Evolutionary conservation across 176 grass and related monocot species (phyloP), one percentile per base, ranked within the genome.

Genomic region (Pontederia paniculata): DNA sequence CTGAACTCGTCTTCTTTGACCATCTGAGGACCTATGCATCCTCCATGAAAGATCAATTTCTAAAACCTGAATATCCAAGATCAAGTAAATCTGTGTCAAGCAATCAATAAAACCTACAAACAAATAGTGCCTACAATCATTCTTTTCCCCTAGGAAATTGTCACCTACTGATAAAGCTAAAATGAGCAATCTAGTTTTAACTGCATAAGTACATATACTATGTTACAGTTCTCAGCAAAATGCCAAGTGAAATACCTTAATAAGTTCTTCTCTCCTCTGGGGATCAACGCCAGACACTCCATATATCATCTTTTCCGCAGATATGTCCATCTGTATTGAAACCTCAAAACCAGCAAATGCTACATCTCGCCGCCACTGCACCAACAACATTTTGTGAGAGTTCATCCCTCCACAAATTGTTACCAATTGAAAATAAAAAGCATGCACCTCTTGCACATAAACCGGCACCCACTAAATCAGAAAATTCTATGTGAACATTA

Each of bases 301-400:
- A 73, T 67, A 77, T 66, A 91, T 44, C 93, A 91, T 91, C 83
- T 98, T 98, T 68, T 88, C 77, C 2, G 86, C 82, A 2, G 86
- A 97, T 55, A 97, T 68, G 58, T 91, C 83, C 83, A 91, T 98
- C 73, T 98, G 83, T 69, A 98, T 98, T 5, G 79, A 75, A 55
- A 98, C 86, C 83, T 98, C 80, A 75, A 77, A 98, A 66, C 93
- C 86, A 21, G 93, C 83, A 77, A 98, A 98, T 43, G 93, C 93
- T 69, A 91, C 74, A 48, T 91, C 93, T 42, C 86, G 77, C 63
- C 91, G 87, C 93, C 86, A 98, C 93, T 98, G 75, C 55, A 84
- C 58, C 50, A 65, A 71, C 68, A 48, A 13, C 12, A 4, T 47
- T 47, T 14, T 5, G 8, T 12, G 21, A 63, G 21, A 12, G 48